Base-by-base conservation (phyloP, 768 basidiomycete genomes). In the Russula dissimulans region DNA sequence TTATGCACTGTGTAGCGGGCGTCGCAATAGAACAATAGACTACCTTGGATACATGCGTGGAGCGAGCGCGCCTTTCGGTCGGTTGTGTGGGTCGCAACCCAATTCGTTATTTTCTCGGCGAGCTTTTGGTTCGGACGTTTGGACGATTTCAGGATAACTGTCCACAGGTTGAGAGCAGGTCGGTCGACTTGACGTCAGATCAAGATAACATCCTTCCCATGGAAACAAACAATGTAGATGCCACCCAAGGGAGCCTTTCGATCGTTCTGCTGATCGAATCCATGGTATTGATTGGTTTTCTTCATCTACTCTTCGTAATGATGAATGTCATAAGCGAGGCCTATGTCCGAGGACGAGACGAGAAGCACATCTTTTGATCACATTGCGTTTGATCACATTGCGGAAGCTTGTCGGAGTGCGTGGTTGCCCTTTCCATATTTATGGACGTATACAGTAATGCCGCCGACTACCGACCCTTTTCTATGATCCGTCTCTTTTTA, bases 331-430 rank as follows among this genome's bases (percentile, higher is more conserved):
- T 4, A 41, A 14, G 39, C 11, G 39, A 41, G 12, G 39, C 14
- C 39, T 80, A 78, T 31, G 62, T 79, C 5, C 39, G 84, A 26
- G 22, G 22, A 26, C 22, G 22, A 26, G 22, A 26, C 22, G 22
- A 85, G 69, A 81, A 81, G 57, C 67, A 80, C 80, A 15, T 81
- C 82, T 62, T 85, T 83, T 83, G 79, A 84, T 57, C 73, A 26
- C 22, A 26, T 26, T 86, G 41, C 72, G 84, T 85, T 83, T 83
- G 79, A 84, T 57, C 73, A 26, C 22, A 26, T 26, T 86, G 41
- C 72, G 84, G 55, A 85, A 84, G 70, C 76, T 86, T 4, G 81
- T 81, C 22, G 84, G 82, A 62, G 83, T 84, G 70, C 41, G 41
- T 59, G 31, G 4, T 31, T 41, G 15, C 36, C 14, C 26, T 41